Base-by-base conservation (phyloP, 257 asterid species). In the Cynanchum wilfordii region DNA sequence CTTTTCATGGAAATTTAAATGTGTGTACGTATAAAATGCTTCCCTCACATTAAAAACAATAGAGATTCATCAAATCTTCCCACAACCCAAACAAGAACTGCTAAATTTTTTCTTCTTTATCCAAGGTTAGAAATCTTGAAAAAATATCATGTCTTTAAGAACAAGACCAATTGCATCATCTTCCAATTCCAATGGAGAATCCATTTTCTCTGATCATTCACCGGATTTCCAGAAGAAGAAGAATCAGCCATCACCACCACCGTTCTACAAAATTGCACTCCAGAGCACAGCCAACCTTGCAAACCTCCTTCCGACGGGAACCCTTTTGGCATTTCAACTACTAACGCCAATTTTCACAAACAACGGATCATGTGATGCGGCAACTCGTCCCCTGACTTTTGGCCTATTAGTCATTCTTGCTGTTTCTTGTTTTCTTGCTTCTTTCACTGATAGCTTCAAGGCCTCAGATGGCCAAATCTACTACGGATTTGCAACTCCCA, bases 261-360 rank as follows among this genome's bases (percentile, higher is more conserved):
- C 85, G 0, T 62, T 86, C 9, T 78, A 87, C 7, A 79, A 74
- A 11, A 79, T 77, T 7, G 85, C 85, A 71, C 63, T 89, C 7
- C 75, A 85, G 25, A 84, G 79, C 88, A 79, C 95, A 0, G 90
- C 93, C 15, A 70, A 91, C 56, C 81, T 91, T 36, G 92, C 95
- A 76, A 91, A 88, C 79, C 95, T 89, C 81, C 91, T 89, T 40
- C 97, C 97, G 0, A 89, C 97, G 0, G 89, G 90, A 5, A 89
- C 96, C 65, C 84, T 91, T 0, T 42, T 89, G 5, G 95, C 95
- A 65, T 91, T 91, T 75, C 97, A 91, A 62, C 78, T 91, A 74
- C 86, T 89, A 1, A 86, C 87, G 0, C 97, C 96, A 0, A 47
- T 85, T 73, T 78, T 85, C 88, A 89, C 95, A 73, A 85, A 78